Conservation (phyloP, 805 yeast genomes). For the Yarrowia osloensis region DNA sequence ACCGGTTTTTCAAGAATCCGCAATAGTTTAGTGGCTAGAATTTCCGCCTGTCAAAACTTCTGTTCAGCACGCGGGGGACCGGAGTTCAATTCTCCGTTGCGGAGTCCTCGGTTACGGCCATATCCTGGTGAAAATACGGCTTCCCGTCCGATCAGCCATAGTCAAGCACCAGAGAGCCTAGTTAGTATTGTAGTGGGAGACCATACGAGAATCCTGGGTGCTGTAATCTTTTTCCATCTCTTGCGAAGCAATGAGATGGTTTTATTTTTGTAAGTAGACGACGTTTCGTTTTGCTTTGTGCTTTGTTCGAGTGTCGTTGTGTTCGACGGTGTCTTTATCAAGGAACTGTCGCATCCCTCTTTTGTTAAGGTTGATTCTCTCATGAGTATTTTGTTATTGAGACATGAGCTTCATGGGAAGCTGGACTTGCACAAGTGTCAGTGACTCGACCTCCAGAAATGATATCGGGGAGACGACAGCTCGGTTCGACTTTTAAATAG, state of each 20-base stretch:
- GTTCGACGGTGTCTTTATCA: no score
- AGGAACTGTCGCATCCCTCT: no score
- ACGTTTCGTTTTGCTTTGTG: no score
- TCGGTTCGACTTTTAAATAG: no score
- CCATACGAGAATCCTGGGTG: slow-evolving; percentile 4
- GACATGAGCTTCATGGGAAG: no score
- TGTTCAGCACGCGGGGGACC: slow-evolving; percentile 21
- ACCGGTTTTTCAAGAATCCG: neutral
- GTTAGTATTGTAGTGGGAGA: slow-evolving; percentile 12
- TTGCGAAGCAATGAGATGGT: neutral
- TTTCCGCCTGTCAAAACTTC: slow-evolving; percentile 44
- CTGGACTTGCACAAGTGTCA: no score
- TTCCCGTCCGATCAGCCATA: slow-evolving; percentile 11
- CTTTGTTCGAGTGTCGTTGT: no score
- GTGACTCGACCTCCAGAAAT: no score
- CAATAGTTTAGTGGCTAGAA: slow-evolving; percentile 47
- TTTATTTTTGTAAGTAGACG: neutral
- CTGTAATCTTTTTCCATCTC: neutral
- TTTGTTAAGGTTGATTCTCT: no score
- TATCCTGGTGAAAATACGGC: slow-evolving; percentile 4
- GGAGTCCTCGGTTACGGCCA: neutral
- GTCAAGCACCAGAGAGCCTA: slow-evolving; percentile 10
- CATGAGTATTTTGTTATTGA: no score
- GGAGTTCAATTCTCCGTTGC: slow-evolving; percentile 23
- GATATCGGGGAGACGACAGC: no score